Base-by-base conservation (phyloP, 352 stramenopile genomes). In the Globisporangium paddicum region DNA sequence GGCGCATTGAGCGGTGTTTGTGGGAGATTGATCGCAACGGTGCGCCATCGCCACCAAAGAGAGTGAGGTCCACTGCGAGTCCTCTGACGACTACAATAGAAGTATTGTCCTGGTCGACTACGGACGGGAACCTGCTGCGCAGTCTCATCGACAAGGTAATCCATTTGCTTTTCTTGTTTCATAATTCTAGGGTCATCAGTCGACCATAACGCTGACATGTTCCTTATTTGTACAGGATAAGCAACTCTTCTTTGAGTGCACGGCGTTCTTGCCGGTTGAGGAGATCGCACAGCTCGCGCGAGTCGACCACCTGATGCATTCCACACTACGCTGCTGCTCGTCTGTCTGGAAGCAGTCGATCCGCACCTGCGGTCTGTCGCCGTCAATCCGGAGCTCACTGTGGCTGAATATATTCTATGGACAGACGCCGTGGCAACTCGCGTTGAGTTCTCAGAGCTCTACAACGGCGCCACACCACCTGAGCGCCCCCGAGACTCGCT, bases 311-410 rank as follows among this genome's bases (percentile, higher is more conserved):
- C 2, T 26, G 7, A 14, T 71, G 35, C 61, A 70, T 46, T 1
- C n/a, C 0, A 63, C 54, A 0, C 45, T 78, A 1, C 35, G 40
- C 2, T 58, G 67, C 16, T 82, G 67, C 34, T 65, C 82, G n/a
- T 69, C 84, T 0, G 59, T 87, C 2, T 93, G 84, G 84, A 90
- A 90, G 52, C 86, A 83, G 46, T 81, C 71, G 35, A 87, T 93
- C 53, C 73, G 84, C 10, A 69, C 72, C 9, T 71, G 77, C 35
- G 76, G 79, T 9, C 41, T 93, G 25, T 71, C 67, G 5, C 55
- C 64, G n/a, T 23, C 57, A 0, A 73, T 79, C 14, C 81, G 84
- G 6, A 81, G 72, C 46, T 72, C 71, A 1, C 57, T 93, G 21
- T 93, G 84, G 84, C 72, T 93, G 11, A 76, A 64, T 0, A 69